Evolutionary conservation across 2,329 filamentous ascomycete genomes (phyloP), one percentile per base, ranked within the genome.

Genomic region (Penicillium sp.): DNA sequence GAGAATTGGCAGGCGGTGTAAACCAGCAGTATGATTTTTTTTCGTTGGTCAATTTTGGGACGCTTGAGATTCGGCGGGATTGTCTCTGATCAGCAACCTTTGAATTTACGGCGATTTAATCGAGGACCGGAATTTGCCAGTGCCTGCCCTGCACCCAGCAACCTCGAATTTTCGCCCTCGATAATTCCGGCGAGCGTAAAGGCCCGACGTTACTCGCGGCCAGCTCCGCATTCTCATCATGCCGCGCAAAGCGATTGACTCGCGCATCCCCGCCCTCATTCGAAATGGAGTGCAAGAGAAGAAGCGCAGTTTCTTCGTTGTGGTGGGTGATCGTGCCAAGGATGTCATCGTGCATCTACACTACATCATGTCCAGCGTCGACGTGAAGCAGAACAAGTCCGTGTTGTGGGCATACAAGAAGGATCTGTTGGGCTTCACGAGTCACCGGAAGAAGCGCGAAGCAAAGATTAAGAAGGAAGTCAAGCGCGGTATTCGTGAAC

Each of bases 371-470:
- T 87, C 91, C 44, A 87, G 83, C 61, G 85, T 88, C 67, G 89
- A 95, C 68, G 82, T 96, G 57, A 95, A 95, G 74, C 84, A 95
- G 71, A 95, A 93, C 76, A 97, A 97, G 72, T 93, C 88, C 10
- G 90, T 98, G 3, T 77, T 98, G 9, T 98, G 93, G 93, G 92
- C 93, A 18, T 98, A 98, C 78, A 97, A 97, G 79, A 95, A 95
- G 71, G 93, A 98, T 72, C 80, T 98, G 9, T 77, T 98, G 28
- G 91, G 90, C 43, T 97, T 97, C 69, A 95, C 89, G 28, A 90
- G 89, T 75, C 91, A 98, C 73, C 88, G 93, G 47, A 95, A 95
- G 79, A 98, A 98, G 84, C 87, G 93, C 63, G 93, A 98, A 73
- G 84, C 86, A 66, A 98, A 96, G 78, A 96, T 98, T 71, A 95